Conservation (phyloP, 306 rosid genomes). For the Prunus persica region Prunus_persica_NCBIv2 NC_034014.1:7227001-7227500, state of each 20-base stretch:
- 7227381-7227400: constrained; percentile 8
- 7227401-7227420: neutral
- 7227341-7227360: constrained; percentile 48
- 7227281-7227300: constrained; percentile 50
- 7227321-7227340: constrained; percentile 60
- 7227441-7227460: neutral
- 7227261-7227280: neutral
- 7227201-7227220: constrained; percentile 41
- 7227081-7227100: constrained; percentile 68
- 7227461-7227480: neutral
- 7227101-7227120: constrained; percentile 52
- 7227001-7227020: neutral
- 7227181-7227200: constrained; percentile 78
- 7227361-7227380: neutral
- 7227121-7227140: constrained; percentile 69
- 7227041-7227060: constrained; percentile 67
- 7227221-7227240: constrained; percentile 2
- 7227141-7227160: constrained; percentile 39
- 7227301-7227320: constrained; percentile 76
- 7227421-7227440: constrained; percentile 1
- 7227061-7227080: constrained; percentile 84
- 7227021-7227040: constrained; percentile 60
- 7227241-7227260: neutral
- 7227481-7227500: neutral
- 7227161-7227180: constrained; percentile 53